Evolutionary conservation across 805 yeast species (phyloP).

Genomic region (Yarrowia yakushimensis): DNA sequence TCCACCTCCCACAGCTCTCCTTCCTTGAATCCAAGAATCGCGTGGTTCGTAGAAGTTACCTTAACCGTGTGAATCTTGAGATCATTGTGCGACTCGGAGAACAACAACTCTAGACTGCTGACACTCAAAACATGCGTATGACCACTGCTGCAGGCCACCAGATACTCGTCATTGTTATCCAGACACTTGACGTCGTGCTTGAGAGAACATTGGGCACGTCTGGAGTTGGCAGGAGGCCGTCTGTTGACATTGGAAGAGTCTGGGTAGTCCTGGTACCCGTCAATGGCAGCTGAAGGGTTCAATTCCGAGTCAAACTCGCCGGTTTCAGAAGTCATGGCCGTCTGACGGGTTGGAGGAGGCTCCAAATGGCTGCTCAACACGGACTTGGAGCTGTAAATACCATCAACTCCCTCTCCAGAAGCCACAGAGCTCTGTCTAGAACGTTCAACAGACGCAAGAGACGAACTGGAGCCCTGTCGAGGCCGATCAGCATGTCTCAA

Average conservation of each 20-base stretch:
- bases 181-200: slow-evolving; percentile 28
- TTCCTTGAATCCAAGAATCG: slow-evolving; percentile 38
- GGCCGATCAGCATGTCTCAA: background rate
- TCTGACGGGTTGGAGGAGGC: slow-evolving; percentile 1
- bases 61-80: slow-evolving; percentile 29
- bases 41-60: slow-evolving; percentile 5
- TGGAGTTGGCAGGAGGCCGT: slow-evolving; percentile 33
- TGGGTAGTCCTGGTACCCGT: slow-evolving; percentile 29
- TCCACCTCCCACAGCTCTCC: slow-evolving; percentile 37
- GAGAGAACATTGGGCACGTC: slow-evolving; percentile 31
- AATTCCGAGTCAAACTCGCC: background rate
- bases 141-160: background rate
- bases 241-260: slow-evolving; percentile 38
- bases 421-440: background rate
- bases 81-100: slow-evolving; percentile 32
- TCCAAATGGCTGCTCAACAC: background rate
- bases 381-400: background rate
- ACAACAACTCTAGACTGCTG: slow-evolving; percentile 31
- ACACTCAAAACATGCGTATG: slow-evolving; percentile 32
- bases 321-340: background rate
- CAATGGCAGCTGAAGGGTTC: slow-evolving; percentile 8
- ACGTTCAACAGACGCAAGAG: background rate
- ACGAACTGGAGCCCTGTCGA: background rate
- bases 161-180: background rate
- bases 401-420: background rate